Conservation (phyloP, 2,329 filamentous ascomycete genomes). For the Claviceps spartinae region DNA sequence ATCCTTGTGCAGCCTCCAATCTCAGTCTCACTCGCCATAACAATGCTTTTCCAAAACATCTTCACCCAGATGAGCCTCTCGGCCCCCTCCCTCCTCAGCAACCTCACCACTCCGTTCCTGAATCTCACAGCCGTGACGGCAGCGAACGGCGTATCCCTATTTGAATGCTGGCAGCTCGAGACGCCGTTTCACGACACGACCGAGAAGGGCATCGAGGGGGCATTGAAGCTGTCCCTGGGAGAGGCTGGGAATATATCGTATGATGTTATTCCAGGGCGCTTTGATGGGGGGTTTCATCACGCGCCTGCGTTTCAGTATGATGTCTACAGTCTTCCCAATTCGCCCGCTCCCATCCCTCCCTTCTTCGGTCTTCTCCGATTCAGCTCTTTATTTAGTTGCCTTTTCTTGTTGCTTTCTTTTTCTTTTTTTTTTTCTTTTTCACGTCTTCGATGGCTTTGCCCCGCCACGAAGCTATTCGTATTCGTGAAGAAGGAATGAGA, state of each 20-base stretch:
- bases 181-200: constrained; percentile 12
- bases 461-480: no score
- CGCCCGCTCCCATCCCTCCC: no score
- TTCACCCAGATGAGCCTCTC: neutral
- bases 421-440: neutral
- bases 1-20: no score
- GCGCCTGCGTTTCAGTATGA: constrained; percentile 28
- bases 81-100: neutral
- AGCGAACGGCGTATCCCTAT: constrained; percentile 21
- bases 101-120: constrained; percentile 11
- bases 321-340: no score
- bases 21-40: no score
- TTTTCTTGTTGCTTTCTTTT: neutral
- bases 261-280: constrained; percentile 21
- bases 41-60: neutral
- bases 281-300: constrained; percentile 27
- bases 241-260: constrained; percentile 20
- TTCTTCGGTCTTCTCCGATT: no score
- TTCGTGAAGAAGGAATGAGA: no score
- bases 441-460: no score
- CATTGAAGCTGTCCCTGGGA: constrained; percentile 19
- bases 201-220: constrained; percentile 19
- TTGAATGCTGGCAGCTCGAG: constrained; percentile 32
- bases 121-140: constrained; percentile 29
- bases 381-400: no score